Evolutionary conservation across 805 yeast genomes (phyloP).

Genomic region (Pichia cabralensis): DNA sequence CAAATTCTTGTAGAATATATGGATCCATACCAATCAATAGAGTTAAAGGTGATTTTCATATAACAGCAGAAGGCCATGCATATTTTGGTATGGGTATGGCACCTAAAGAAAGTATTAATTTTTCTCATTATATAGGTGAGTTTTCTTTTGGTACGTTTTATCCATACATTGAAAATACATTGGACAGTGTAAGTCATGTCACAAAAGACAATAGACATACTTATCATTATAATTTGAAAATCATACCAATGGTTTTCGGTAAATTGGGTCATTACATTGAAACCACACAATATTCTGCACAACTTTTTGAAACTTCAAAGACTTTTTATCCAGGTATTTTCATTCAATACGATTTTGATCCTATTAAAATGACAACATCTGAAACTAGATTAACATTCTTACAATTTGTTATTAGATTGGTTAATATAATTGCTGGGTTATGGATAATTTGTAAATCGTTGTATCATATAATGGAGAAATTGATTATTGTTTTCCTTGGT

Average conservation of each 20-base stretch:
- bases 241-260: constrained; percentile 74
- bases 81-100: constrained; percentile 31
- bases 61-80: constrained; percentile 69
- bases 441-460: constrained; percentile 60
- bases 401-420: constrained; percentile 67
- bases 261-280: constrained; percentile 63
- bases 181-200: constrained; percentile 61
- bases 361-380: constrained; percentile 57
- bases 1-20: constrained; percentile 78
- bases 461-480: constrained; percentile 46
- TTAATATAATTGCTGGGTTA: constrained; percentile 78
- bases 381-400: constrained; percentile 71
- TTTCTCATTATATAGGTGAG: constrained; percentile 78
- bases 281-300: constrained; percentile 78
- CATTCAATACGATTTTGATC: constrained; percentile 82
- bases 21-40: constrained; percentile 80
- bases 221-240: constrained; percentile 59
- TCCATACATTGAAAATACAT: constrained; percentile 80
- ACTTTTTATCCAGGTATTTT: constrained; percentile 62
- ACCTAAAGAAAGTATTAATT: constrained; percentile 48
- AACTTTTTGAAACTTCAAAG: constrained; percentile 28
- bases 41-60: constrained; percentile 77
- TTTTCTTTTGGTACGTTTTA: constrained; percentile 85
- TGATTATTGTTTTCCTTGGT: constrained; percentile 46
- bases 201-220: constrained; percentile 39